Conservation (phyloP, 768 basidiomycete species). For the Tremella fuciformis region DNA sequence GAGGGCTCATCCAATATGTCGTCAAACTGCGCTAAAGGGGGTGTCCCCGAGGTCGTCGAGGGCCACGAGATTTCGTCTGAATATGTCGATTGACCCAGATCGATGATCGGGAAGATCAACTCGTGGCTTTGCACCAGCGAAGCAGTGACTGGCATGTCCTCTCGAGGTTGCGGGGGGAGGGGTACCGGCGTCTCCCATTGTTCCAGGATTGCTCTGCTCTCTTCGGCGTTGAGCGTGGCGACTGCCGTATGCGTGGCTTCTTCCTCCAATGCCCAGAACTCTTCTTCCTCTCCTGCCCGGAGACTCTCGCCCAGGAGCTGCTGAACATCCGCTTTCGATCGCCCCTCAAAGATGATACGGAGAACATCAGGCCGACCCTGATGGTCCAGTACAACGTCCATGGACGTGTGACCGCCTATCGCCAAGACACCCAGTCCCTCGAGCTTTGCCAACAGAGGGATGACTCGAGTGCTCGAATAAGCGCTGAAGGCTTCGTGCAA, state of each 20-base stretch:
- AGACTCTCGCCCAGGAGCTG: slow-evolving; percentile 30
- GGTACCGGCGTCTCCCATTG: slow-evolving; percentile 12
- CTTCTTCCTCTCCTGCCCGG: slow-evolving; percentile 18
- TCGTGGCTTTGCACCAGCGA: too few species aligned
- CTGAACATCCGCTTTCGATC: slow-evolving; percentile 31
- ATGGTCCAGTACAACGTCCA: slow-evolving; percentile 20
- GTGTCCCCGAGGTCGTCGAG: too few species aligned
- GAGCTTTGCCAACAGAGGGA: slow-evolving; percentile 33
- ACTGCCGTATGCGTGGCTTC: not conserved
- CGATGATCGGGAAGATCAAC: not conserved
- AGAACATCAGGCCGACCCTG: slow-evolving; percentile 34
- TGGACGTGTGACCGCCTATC: slow-evolving; percentile 6
- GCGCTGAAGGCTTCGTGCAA: slow-evolving; percentile 30
- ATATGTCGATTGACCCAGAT: not conserved
- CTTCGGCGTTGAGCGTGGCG: slow-evolving; percentile 3
- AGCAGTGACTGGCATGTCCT: too few species aligned
- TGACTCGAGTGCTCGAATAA: slow-evolving; percentile 24
- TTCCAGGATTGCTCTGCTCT: slow-evolving; percentile 34
- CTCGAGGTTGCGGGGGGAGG: too few species aligned
- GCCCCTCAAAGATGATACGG: slow-evolving; percentile 23
- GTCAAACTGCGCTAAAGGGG: not conserved
- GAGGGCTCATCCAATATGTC: not conserved
- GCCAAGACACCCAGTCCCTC: slow-evolving; percentile 32
- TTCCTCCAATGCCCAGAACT: slow-evolving; percentile 29
- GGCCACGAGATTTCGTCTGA: not conserved